Conservation (phyloP, 2,329 filamentous ascomycete species). For the Fusarium multiceps region DNA sequence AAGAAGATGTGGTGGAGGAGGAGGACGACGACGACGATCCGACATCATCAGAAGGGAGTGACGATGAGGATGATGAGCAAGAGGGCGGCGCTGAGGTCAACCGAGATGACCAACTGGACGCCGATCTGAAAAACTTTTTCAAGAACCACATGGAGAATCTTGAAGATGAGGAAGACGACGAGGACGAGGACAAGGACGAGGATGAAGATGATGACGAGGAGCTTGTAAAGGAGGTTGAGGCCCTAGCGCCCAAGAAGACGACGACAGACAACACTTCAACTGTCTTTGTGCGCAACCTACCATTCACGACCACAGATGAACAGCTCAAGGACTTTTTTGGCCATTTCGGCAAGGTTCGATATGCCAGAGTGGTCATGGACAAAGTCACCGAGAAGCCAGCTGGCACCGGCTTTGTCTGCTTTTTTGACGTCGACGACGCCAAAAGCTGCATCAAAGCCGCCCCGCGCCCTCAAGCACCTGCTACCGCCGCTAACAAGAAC, state of each 20-base stretch:
- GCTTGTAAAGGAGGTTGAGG: slow-evolving; percentile 55
- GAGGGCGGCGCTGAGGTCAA: slow-evolving; percentile 51
- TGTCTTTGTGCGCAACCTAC: slow-evolving; percentile 92
- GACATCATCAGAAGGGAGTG: slow-evolving; percentile 26
- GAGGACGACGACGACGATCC: slow-evolving; percentile 57
- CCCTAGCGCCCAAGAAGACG: slow-evolving; percentile 44
- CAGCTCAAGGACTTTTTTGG: slow-evolving; percentile 85
- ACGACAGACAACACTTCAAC: slow-evolving; percentile 74
- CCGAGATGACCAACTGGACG: slow-evolving; percentile 56
- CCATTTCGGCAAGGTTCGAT: slow-evolving; percentile 88
- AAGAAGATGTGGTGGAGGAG: slow-evolving; percentile 51
- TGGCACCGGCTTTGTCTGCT: slow-evolving; percentile 95
- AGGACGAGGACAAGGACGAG: slow-evolving; percentile 63
- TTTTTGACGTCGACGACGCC: slow-evolving; percentile 81
- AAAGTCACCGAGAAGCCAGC: slow-evolving; percentile 85
- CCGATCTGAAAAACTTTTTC: slow-evolving; percentile 66
- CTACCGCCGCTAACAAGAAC: slow-evolving; percentile 72
- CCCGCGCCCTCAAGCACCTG: slow-evolving; percentile 65
- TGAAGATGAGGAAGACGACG: slow-evolving; percentile 64
- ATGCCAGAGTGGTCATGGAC: slow-evolving; percentile 92
- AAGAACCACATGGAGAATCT: slow-evolving; percentile 68
- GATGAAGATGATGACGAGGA: slow-evolving; percentile 58
- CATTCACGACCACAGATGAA: slow-evolving; percentile 87
- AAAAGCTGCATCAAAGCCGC: slow-evolving; percentile 80
- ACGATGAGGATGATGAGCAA: slow-evolving; percentile 43